Conservation (phyloP, 257 asterid species). For the Datura wrightii region DNA sequence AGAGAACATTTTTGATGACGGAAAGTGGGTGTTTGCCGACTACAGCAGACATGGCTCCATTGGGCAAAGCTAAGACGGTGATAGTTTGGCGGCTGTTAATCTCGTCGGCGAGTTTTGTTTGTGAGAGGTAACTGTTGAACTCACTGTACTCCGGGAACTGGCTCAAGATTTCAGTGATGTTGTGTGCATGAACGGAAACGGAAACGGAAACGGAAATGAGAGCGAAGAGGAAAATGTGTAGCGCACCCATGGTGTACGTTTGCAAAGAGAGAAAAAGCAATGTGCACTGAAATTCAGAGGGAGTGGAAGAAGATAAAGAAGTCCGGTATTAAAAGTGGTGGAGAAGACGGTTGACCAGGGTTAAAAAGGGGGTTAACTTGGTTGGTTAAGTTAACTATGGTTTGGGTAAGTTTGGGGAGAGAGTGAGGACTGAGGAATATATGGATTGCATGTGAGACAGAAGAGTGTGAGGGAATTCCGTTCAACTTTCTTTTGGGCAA, state of each 20-base stretch:
- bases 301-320: background rate
- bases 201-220: slow-evolving; percentile 48
- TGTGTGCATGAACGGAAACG: slow-evolving; percentile 51
- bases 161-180: slow-evolving; percentile 75
- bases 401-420: background rate
- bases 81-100: slow-evolving; percentile 88
- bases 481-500: slow-evolving; percentile 38
- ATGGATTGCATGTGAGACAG: slow-evolving; percentile 35
- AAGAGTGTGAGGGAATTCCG: slow-evolving; percentile 34
- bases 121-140: slow-evolving; percentile 66
- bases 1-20: slow-evolving; percentile 62
- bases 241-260: slow-evolving; percentile 49
- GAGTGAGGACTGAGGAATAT: background rate
- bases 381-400: slow-evolving; percentile 17
- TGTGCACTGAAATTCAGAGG: slow-evolving; percentile 33
- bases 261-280: background rate
- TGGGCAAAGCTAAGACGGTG: slow-evolving; percentile 76
- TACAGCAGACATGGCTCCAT: slow-evolving; percentile 69
- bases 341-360: slow-evolving; percentile 30
- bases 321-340: slow-evolving; percentile 35
- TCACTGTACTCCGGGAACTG: slow-evolving; percentile 76
- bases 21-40: slow-evolving; percentile 71
- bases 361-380: background rate
- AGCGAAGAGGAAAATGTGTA: slow-evolving; percentile 41
- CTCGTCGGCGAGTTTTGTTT: slow-evolving; percentile 94